Evolutionary conservation across 176 grass and related monocot genomes (phyloP).

Genomic region (Oryza brachyantha): DNA sequence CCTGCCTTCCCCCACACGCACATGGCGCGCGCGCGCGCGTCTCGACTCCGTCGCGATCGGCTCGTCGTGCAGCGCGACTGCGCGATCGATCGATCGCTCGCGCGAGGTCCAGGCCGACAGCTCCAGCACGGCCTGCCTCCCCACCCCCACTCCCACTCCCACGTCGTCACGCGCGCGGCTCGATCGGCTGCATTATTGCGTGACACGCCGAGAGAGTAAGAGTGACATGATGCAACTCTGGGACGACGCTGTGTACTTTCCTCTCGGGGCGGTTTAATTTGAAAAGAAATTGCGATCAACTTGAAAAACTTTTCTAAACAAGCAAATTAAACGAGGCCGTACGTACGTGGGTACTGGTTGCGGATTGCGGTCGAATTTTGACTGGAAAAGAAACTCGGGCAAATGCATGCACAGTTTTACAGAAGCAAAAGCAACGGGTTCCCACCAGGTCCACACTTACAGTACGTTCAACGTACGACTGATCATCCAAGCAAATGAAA

Average conservation of each 20-base stretch:
- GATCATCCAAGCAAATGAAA: not conserved
- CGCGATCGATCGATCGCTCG: not conserved
- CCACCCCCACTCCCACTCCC: constrained; percentile 21
- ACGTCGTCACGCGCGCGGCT: constrained; percentile 23
- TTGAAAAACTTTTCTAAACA: not conserved
- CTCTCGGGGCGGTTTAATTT: not conserved
- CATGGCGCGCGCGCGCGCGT: too few relatives aligned
- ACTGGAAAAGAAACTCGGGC: not conserved
- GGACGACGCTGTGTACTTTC: not conserved
- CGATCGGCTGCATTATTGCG: not conserved
- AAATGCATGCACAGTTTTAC: constrained; percentile 45
- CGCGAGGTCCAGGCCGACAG: constrained; percentile 14
- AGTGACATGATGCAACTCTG: not conserved
- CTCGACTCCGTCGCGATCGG: not conserved
- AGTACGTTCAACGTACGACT: constrained; percentile 1
- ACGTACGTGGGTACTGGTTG: not conserved
- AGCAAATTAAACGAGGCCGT: not conserved
- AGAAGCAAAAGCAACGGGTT: constrained; percentile 29
- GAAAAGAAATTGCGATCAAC: not conserved
- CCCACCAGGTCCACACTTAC: constrained; percentile 26
- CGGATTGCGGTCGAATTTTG: not conserved
- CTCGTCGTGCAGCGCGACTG: too few relatives aligned
- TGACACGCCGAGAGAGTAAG: too few relatives aligned
- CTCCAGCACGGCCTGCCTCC: constrained; percentile 25
- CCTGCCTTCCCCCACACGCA: too few relatives aligned